A percentile compares a stretch with the other conserved stretches of the same genome.
Conservation (phyloP, 116 monocot species). For the Cymodocea nodosa region DNA sequence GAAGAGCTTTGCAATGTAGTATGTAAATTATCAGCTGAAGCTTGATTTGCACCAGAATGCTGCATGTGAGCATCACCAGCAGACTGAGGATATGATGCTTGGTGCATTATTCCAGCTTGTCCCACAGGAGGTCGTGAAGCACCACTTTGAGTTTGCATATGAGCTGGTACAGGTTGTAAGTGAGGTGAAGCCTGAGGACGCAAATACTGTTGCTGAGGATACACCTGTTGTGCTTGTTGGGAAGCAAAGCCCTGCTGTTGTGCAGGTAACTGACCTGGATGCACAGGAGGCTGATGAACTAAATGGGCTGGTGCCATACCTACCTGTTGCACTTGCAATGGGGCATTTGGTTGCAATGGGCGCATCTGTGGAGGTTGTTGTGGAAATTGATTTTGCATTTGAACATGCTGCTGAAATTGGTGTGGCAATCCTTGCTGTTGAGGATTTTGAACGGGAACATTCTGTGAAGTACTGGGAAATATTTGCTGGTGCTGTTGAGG, state of each 20-base stretch:
- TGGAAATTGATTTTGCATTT: constrained; percentile 26
- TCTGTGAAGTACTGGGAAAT: constrained; percentile 7
- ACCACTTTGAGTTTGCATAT: constrained; percentile 3
- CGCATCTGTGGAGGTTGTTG: constrained; percentile 36
- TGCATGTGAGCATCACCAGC: not conserved
- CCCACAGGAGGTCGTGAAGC: not conserved
- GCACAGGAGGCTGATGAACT: constrained; percentile 17
- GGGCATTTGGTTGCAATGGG: constrained; percentile 20
- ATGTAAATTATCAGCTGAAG: not conserved
- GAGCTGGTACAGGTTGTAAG: constrained; percentile 22
- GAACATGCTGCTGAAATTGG: constrained; percentile 27
- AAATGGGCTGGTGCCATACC: constrained; percentile 16
- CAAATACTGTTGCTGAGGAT: constrained; percentile 27
- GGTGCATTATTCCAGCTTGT: not conserved
- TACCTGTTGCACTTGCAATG: constrained; percentile 32
- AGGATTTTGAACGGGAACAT: constrained; percentile 25
- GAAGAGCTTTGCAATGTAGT: constrained; percentile 2
- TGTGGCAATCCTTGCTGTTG: constrained; percentile 19
- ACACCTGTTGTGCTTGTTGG: constrained; percentile 20
- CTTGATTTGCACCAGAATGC: not conserved
- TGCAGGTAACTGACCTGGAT: constrained; percentile 19
- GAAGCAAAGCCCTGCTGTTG: constrained; percentile 27
- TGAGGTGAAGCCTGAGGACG: constrained; percentile 34
- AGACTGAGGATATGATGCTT: constrained; percentile 7
- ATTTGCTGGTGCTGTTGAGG: constrained; percentile 25